These are phyloP conservation scores for Fraxinus latifolia DNA, from an alignment of 305 asterid species.

Conservation along the genomic window DNA sequence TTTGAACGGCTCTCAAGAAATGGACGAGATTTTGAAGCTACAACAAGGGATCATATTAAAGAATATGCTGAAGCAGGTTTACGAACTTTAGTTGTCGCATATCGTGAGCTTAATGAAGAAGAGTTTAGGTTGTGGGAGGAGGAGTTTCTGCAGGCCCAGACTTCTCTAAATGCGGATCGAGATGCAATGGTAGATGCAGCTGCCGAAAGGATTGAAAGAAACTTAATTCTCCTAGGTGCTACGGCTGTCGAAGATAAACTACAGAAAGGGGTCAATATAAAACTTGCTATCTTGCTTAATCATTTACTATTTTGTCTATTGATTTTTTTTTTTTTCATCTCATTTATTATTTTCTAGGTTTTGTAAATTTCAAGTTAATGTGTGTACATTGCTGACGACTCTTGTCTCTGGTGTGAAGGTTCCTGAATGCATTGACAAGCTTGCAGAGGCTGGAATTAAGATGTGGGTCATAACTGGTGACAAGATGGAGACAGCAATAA, in stretches of 20 bases:
- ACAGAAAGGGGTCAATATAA: slow-evolving; percentile 76
- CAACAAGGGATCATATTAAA: slow-evolving; percentile 66
- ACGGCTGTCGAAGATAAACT: slow-evolving; percentile 99
- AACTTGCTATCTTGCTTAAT: slow-evolving; percentile 11
- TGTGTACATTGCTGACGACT: background rate
- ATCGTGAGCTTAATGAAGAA: slow-evolving; percentile 68
- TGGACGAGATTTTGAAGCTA: slow-evolving; percentile 41
- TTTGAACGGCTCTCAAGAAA: slow-evolving; percentile 68
- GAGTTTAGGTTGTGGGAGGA: slow-evolving; percentile 73
- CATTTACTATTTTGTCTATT: background rate
- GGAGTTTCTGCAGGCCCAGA: slow-evolving; percentile 66
- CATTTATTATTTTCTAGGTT: slow-evolving; percentile 1
- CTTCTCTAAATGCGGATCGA: slow-evolving; percentile 67
- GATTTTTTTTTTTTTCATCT: background rate
- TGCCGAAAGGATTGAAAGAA: slow-evolving; percentile 77
- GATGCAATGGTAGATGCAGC: slow-evolving; percentile 76
- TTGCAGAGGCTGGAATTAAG: slow-evolving; percentile 73
- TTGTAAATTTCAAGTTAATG: background rate
- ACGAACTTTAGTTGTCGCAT: slow-evolving; percentile 83
- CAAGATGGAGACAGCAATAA: slow-evolving; percentile 95
- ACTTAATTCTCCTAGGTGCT: slow-evolving; percentile 82
- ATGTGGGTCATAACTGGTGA: slow-evolving; percentile 96
- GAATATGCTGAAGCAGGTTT: slow-evolving; percentile 86
- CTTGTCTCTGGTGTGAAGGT: slow-evolving; percentile 48
- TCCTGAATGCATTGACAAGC: slow-evolving; percentile 83